These are phyloP conservation scores for Auricularia cornea DNA, from an alignment of 768 basidiomycete genomes.

Conservation along the genomic window DNA sequence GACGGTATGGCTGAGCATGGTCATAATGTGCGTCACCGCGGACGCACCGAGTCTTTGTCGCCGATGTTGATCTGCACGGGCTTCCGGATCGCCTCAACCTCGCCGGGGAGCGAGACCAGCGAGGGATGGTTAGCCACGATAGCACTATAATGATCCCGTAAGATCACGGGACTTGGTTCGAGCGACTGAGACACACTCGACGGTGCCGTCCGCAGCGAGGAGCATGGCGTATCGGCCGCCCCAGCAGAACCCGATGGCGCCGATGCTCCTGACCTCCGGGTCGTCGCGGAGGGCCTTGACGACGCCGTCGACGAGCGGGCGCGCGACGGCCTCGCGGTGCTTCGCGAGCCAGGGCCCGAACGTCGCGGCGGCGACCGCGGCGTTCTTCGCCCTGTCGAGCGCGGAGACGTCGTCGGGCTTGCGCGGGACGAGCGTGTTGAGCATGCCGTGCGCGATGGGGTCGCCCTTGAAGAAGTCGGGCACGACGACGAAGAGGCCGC, in stretches of 20 bases:
- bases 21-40: neutral
- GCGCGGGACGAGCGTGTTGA: slow-evolving; percentile 25
- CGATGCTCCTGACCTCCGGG: slow-evolving; percentile 20
- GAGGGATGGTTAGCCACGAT: slow-evolving; percentile 26
- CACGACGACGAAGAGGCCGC: slow-evolving; percentile 24
- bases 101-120: slow-evolving; percentile 14
- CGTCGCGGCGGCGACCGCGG: slow-evolving; percentile 8
- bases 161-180: neutral
- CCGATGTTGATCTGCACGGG: slow-evolving; percentile 23
- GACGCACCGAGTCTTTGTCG: slow-evolving; percentile 14
- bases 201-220: neutral
- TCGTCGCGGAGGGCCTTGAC: slow-evolving; percentile 22
- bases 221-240: slow-evolving; percentile 20
- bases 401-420: slow-evolving; percentile 18
- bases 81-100: slow-evolving; percentile 18
- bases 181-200: slow-evolving; percentile 6
- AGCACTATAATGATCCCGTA: slow-evolving; percentile 5
- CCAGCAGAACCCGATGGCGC: slow-evolving; percentile 29
- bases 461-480: slow-evolving; percentile 24
- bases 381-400: neutral
- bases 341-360: slow-evolving; percentile 25
- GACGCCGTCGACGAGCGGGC: slow-evolving; percentile 24
- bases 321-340: slow-evolving; percentile 24
- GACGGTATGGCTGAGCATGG: neutral
- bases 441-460: slow-evolving; percentile 14